Percentiles rank a stretch among this genome's conserved stretches.
Conservation (phyloP, 495 filamentous ascomycete genomes). For the Podospora pseudoanserina region DNA sequence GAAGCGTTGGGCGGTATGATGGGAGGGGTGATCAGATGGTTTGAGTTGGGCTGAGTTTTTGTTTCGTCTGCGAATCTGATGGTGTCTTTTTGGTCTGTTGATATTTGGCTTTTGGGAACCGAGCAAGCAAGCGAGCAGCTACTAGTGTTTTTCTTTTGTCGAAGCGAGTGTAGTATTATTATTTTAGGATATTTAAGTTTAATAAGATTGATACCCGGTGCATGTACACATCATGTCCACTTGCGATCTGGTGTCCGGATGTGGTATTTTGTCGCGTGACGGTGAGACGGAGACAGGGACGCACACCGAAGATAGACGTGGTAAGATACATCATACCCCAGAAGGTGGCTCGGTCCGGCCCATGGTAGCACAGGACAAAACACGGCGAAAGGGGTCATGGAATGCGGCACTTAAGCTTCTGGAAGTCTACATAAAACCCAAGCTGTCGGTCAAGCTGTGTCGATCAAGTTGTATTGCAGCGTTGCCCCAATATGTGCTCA, state of each 20-base stretch:
- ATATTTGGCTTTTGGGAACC: neutral
- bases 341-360: neutral
- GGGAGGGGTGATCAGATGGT: conserved; percentile 10
- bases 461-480: neutral
- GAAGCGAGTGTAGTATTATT: neutral
- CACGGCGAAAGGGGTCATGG: neutral
- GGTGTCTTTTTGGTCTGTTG: neutral
- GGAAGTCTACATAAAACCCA: neutral
- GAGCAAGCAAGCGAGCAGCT: neutral
- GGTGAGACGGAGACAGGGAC: no score
- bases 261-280: neutral
- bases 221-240: neutral
- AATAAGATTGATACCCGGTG: neutral
- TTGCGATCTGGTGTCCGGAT: neutral
- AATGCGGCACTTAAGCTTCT: neutral
- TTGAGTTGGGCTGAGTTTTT: neutral
- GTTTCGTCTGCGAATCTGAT: neutral
- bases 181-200: neutral
- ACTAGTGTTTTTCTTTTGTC: neutral
- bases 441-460: neutral
- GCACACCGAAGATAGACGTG: neutral
- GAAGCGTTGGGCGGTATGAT: neutral
- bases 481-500: neutral
- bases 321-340: no score
- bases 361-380: neutral